A percentile compares a stretch with the other conserved stretches of the same genome.
Evolutionary conservation across 1,284 basidiomycete genomes (phyloP).

Genomic region (Rhizopogon parksii): DNA sequence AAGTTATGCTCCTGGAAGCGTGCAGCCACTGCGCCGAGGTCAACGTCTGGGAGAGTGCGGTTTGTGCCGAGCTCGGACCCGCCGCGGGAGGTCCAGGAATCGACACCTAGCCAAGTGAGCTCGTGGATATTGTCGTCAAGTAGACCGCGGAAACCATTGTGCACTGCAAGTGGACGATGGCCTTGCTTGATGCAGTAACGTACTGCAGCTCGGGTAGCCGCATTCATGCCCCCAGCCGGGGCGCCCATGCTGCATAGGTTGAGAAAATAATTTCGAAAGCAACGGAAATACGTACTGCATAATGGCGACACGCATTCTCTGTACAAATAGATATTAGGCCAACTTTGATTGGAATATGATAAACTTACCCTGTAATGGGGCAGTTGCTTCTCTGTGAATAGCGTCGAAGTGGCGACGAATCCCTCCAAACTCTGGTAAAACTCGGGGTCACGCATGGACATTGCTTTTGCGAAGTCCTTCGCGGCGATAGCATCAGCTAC

Average conservation of each 20-base stretch:
- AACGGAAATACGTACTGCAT: conserved; percentile 66
- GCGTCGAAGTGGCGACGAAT: conserved; percentile 68
- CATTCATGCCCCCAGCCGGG: conserved; percentile 98
- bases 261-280: conserved; percentile 1
- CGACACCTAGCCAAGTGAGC: conserved; percentile 94
- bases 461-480: conserved; percentile 83
- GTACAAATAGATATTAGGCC: conserved; percentile 1
- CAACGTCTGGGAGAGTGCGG: conserved; percentile 77
- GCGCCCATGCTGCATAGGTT: conserved; percentile 71
- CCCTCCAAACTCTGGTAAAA: conserved; percentile 84
- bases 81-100: conserved; percentile 92
- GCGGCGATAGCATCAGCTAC: conserved; percentile 79
- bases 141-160: conserved; percentile 94
- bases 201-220: conserved; percentile 90
- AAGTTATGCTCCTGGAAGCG: conserved; percentile 86
- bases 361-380: conserved; percentile 54
- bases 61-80: conserved; percentile 99
- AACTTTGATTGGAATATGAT: neutral
- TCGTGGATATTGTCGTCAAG: conserved; percentile 84
- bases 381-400: conserved; percentile 55
- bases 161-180: conserved; percentile 84
- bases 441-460: conserved; percentile 87
- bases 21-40: conserved; percentile 81
- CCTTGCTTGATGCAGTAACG: conserved; percentile 92
- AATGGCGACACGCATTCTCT: conserved; percentile 84